Base-by-base conservation (phyloP, 1,284 basidiomycete species). In the Ustilago loliicola region DNA sequence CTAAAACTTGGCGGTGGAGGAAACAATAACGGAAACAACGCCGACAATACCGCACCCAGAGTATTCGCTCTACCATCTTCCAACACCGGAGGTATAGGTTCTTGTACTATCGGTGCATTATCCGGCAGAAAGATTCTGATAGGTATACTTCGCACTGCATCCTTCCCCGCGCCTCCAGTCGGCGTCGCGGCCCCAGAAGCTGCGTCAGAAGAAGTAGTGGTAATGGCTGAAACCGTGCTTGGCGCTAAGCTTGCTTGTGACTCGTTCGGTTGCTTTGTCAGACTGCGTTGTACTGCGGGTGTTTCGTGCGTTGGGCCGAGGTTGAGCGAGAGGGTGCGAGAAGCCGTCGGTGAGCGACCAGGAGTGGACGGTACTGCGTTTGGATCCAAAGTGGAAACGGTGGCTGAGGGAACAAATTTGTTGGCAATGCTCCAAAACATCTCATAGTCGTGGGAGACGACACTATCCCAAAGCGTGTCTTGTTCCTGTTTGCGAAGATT, bases 371-470 rank as follows among this genome's bases (percentile, higher is more conserved):
- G 17, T 11, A 30, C 27, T 15, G 29, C 17, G 17, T 42, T 19
- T 0, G 60, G 4, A 0, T 68, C 66, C 7, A 45, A 21, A n/a
- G 23, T n/a, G 2, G 65, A 55, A 3, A 60, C 40, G 19, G 42
- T 40, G 1, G 58, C 53, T 32, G 51, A 73, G 1, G 89, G 89
- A 1, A 89, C 79, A 4, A 98, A 90, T 84, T 96, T 95, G 11
- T 92, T 90, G 1, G 94, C 94, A 77, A 98, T 93, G 47, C 93
- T 91, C 91, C 94, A 95, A 84, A 94, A 97, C 73, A 95, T 91
- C 79, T 98, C 95, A 84, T 96, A 98, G 86, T 96, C 95, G 87
- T 96, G 95, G 94, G 78, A 23, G 0, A 77, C 66, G 2, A 84
- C 74, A 19, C 80, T 72, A 21, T 83, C 81, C 82, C 82, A 84